Percentiles rank a stretch among this genome's conserved stretches.
These are phyloP conservation scores for Termitomyces heimii DNA, from an alignment of 768 basidiomycete species.

Conservation along the genomic window DNA sequence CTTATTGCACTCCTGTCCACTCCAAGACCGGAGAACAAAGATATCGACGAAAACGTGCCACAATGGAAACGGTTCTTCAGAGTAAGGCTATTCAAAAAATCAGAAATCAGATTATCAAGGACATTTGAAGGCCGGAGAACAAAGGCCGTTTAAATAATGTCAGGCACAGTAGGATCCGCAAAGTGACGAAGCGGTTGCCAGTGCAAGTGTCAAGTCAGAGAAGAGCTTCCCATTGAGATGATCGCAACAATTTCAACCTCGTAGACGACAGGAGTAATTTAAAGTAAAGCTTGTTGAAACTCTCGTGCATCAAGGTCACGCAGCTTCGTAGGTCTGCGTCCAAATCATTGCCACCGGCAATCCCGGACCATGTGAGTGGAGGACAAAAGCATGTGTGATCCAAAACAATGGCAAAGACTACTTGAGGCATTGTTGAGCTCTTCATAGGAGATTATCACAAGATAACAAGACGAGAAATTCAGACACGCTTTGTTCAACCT, in stretches of 20 bases:
- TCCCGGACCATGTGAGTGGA: not conserved
- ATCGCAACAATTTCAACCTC: too few relatives aligned
- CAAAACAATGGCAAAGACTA: not conserved
- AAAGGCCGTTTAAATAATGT: not conserved
- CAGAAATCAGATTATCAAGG: not conserved
- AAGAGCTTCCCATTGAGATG: too few relatives aligned
- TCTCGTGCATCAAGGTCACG: too few relatives aligned
- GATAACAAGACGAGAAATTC: not conserved
- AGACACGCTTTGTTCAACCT: not conserved
- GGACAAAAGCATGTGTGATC: not conserved
- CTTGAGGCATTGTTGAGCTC: not conserved
- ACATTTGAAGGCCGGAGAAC: not conserved
- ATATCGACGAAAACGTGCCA: not conserved
- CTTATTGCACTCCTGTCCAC: not conserved
- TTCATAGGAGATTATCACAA: not conserved
- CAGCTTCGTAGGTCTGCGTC: not conserved
- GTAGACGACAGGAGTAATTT: not conserved
- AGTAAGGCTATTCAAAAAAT: not conserved
- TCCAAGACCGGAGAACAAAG: not conserved
- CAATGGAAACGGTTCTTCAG: not conserved
- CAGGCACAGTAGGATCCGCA: not conserved
- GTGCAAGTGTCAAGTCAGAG: not conserved
- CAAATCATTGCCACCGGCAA: not conserved
- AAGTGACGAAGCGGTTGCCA: not conserved
- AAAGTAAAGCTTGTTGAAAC: not conserved